Evolutionary conservation across 2,329 filamentous ascomycete genomes (phyloP), one percentile per base, ranked within the genome.

Genomic region (Anthostomella pinea): DNA sequence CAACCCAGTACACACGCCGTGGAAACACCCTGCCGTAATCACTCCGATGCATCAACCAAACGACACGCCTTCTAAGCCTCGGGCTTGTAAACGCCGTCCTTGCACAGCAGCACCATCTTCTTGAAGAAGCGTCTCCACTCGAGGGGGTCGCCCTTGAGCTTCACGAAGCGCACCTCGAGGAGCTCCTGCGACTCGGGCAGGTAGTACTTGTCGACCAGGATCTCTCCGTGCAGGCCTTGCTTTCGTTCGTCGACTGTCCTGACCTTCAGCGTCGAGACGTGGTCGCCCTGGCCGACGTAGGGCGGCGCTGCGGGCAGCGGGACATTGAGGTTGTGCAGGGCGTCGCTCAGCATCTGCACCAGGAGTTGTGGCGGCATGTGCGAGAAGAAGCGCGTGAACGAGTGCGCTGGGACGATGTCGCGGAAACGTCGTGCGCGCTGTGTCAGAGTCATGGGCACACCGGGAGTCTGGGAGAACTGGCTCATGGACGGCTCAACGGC

Each of bases 121-220:
- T 98, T 98, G 72, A 98, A 98, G 60, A 98, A 88, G 21, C 93
- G 73, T 43, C 93, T 79, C 93, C 94, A 98, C 68, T 97, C 91
- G 32, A 98, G 67, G 5, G 93, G 93, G 68, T 98, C 93, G 5
- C 93, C 93, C 67, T 95, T 96, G 35, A 87, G 76, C 67, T 98
- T 98, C 49, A 94, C 78, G 59, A 98, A 97, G 33, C 88, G 77
- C 18, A 96, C 86, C 61, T 96, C 90, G 16, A 90, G 73, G 20
- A 91, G 64, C 43, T 85, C 83, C 48, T 65, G 66, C 8, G 68
- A 68, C 35, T 72, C 69, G 2, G 67, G 75, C 46, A 83, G 72
- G 26, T 64, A 59, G 57, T 78, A 78, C 63, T 69, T 77, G 56
- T 91, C 84, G 6, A 93, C 69, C 9, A 87, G 68, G 29, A 94